Evolutionary conservation across 2,329 filamentous ascomycete genomes (phyloP).

Genomic region (Ophidiomyces ophidiicola): DNA sequence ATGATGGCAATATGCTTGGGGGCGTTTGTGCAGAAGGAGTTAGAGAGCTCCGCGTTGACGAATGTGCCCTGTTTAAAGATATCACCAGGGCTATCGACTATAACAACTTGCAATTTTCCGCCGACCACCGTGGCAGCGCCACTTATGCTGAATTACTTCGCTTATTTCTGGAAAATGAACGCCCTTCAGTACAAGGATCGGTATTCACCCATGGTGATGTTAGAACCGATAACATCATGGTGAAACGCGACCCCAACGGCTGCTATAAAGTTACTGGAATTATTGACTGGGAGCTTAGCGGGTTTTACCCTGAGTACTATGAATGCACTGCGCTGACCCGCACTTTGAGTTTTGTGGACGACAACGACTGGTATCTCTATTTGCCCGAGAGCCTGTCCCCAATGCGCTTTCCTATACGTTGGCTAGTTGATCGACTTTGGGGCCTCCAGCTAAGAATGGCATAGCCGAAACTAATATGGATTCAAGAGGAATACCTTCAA

Average conservation of each 20-base stretch:
- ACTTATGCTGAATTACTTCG: conserved; percentile 19
- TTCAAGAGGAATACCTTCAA: too few relatives aligned
- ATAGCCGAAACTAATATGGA: neutral
- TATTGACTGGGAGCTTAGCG: conserved; percentile 25
- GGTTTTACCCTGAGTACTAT: conserved; percentile 24
- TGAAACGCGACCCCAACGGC: conserved; percentile 15
- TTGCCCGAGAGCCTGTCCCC: conserved; percentile 21
- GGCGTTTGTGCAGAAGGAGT: conserved; percentile 21
- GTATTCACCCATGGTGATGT: conserved; percentile 24
- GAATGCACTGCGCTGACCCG: conserved; percentile 19
- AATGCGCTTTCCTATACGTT: conserved; percentile 11
- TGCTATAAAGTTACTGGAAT: conserved; percentile 19
- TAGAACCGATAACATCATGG: conserved; percentile 20
- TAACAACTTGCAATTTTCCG: conserved; percentile 19
- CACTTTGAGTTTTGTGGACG: conserved; percentile 16
- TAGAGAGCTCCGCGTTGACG: conserved; percentile 18
- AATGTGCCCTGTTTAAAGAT: conserved; percentile 17
- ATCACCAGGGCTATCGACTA: conserved; percentile 18
- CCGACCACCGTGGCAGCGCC: conserved; percentile 16
- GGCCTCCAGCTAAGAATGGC: neutral
- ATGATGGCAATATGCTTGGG: conserved; percentile 16
- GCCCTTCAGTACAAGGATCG: conserved; percentile 8
- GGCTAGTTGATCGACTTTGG: conserved; percentile 14
- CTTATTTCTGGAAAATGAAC: neutral
- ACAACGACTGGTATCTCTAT: conserved; percentile 24